Conservation (phyloP, 140 eudicot genomes). For the Bidens hawaiensis region DNA sequence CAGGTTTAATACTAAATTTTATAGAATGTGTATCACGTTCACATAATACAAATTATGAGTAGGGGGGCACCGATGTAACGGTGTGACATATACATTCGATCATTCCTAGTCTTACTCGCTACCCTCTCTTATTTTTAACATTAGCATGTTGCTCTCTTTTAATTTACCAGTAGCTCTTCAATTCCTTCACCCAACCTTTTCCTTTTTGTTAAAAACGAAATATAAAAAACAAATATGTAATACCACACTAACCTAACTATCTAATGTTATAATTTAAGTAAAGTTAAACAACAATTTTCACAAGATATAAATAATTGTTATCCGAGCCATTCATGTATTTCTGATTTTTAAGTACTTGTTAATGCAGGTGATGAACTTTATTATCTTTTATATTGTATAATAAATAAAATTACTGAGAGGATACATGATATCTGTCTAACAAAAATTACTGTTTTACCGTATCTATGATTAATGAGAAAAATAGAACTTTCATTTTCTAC, state of each 20-base stretch:
- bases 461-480: too few species aligned
- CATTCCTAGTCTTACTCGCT: conserved; percentile 30
- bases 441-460: too few species aligned
- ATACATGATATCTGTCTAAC: too few species aligned
- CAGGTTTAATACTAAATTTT: neutral
- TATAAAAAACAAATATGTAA: neutral
- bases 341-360: too few species aligned
- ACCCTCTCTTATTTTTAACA: conserved; percentile 23
- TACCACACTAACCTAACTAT: neutral
- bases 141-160: neutral
- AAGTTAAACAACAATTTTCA: neutral
- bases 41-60: too few species aligned
- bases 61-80: too few species aligned
- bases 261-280: neutral
- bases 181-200: conserved; percentile 11
- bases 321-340: too few species aligned
- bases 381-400: too few species aligned
- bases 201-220: neutral
- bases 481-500: too few species aligned
- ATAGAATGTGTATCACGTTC: neutral
- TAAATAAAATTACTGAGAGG: too few species aligned
- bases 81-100: conserved; percentile 20
- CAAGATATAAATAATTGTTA: neutral
- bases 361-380: too few species aligned
- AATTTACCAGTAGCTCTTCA: conserved; percentile 21